phyloP scores from a whole-genome alignment of 2,329 filamentous ascomycete species.

The Xylariaceae sp. region DNA sequence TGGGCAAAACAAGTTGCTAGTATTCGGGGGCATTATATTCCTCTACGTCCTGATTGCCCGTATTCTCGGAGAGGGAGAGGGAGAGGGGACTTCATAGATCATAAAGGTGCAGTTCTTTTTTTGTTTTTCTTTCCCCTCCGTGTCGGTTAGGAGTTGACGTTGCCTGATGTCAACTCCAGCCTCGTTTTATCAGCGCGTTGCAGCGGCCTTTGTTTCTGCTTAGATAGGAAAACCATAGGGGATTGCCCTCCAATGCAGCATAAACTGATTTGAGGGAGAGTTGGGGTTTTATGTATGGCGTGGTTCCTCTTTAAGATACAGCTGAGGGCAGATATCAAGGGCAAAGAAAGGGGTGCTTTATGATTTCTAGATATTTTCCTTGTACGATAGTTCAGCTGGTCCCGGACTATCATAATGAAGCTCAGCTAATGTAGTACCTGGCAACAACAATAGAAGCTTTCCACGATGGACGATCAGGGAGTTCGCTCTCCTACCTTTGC shows the following conservation, averaged over 20 bases:
- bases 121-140: background rate
- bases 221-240: constrained; percentile 1
- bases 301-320: background rate
- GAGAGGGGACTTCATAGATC: constrained; percentile 28
- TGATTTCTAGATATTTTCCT: background rate
- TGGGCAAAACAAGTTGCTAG: constrained; percentile 74
- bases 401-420: background rate
- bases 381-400: background rate
- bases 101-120: background rate
- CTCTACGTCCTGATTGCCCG: constrained; percentile 82
- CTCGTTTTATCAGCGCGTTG: background rate
- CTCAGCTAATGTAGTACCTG: background rate
- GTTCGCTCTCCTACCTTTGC: too few species aligned
- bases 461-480: too few species aligned
- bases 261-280: constrained; percentile 10
- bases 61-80: constrained; percentile 62
- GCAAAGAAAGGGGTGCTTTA: background rate
- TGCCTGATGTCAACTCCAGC: too few species aligned
- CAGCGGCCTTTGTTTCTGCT: background rate
- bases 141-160: background rate
- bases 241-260: constrained; percentile 2
- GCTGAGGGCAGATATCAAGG: background rate
- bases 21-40: constrained; percentile 72
- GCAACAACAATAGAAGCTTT: too few species aligned
- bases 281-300: background rate